These are phyloP conservation scores for Xenoacremonium recifei DNA, from an alignment of 2,329 filamentous ascomycete species.

Conservation along the genomic window DNA sequence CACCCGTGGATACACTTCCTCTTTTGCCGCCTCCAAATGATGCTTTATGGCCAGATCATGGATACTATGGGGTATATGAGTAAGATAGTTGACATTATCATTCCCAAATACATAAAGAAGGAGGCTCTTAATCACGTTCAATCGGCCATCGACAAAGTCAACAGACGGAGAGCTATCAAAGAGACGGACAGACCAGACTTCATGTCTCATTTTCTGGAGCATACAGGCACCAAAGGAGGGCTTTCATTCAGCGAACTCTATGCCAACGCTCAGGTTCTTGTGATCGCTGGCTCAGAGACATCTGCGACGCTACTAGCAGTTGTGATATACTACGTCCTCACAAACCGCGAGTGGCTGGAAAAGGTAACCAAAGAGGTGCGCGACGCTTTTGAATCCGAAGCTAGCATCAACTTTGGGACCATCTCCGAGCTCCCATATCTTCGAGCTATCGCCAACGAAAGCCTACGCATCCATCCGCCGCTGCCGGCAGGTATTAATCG, in stretches of 20 bases:
- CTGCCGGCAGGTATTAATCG: background rate
- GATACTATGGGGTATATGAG: background rate
- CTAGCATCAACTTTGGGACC: conserved; percentile 11
- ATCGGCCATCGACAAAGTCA: background rate
- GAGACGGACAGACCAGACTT: background rate
- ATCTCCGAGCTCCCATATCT: conserved; percentile 11
- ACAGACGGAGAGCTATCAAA: background rate
- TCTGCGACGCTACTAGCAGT: conserved; percentile 29
- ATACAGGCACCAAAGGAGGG: no score
- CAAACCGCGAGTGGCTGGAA: conserved; percentile 26
- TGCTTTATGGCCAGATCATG: background rate
- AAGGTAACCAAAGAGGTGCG: conserved; percentile 35
- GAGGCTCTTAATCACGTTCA: background rate
- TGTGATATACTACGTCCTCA: conserved; percentile 25
- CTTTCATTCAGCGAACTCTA: no score
- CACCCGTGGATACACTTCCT: conserved; percentile 11
- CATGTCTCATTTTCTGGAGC: no score
- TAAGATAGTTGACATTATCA: background rate
- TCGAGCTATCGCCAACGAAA: conserved; percentile 8
- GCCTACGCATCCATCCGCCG: conserved; percentile 9
- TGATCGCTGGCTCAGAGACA: conserved; percentile 32
- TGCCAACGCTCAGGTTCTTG: no score
- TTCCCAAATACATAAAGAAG: background rate
- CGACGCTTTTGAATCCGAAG: conserved; percentile 4
- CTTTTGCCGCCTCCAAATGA: background rate